Conservation (phyloP, 2,329 filamentous ascomycete species). For the Penicillium olsonii region DNA sequence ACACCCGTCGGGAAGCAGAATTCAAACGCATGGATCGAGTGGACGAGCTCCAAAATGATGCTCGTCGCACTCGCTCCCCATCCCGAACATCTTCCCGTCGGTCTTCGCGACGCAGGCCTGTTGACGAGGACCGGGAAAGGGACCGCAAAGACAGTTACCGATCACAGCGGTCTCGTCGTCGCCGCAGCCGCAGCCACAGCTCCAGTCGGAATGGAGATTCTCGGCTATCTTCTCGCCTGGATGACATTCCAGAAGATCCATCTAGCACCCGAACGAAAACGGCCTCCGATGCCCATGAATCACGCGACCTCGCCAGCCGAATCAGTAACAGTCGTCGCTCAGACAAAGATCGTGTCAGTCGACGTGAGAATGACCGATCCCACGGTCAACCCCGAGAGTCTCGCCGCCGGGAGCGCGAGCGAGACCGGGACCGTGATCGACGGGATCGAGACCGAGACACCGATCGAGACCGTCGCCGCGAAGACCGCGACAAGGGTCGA, state of each 20-base stretch:
- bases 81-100: slow-evolving; percentile 63
- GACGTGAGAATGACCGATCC: slow-evolving; percentile 33
- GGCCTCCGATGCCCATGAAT: slow-evolving; percentile 19
- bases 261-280: slow-evolving; percentile 21
- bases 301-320: slow-evolving; percentile 27
- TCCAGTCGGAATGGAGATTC: slow-evolving; percentile 34
- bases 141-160: slow-evolving; percentile 47
- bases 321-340: slow-evolving; percentile 30
- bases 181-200: slow-evolving; percentile 44
- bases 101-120: slow-evolving; percentile 58
- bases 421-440: slow-evolving; percentile 27
- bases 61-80: slow-evolving; percentile 63
- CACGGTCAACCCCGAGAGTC: slow-evolving; percentile 23
- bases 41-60: slow-evolving; percentile 31
- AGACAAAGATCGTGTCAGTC: slow-evolving; percentile 29
- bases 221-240: slow-evolving; percentile 42
- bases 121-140: slow-evolving; percentile 53
- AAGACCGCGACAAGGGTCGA: slow-evolving; percentile 32
- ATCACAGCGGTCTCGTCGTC: slow-evolving; percentile 54
- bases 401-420: slow-evolving; percentile 26
- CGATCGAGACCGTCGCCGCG: slow-evolving; percentile 26
- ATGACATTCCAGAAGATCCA: slow-evolving; percentile 23
- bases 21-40: slow-evolving; percentile 50
- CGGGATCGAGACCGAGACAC: slow-evolving; percentile 47
- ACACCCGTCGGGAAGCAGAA: slow-evolving; percentile 31